Percentiles rank a stretch among this genome's conserved stretches.
These are phyloP conservation scores for Murraya koenigii DNA, from an alignment of 345 rosid species.

Conservation along the genomic window DNA sequence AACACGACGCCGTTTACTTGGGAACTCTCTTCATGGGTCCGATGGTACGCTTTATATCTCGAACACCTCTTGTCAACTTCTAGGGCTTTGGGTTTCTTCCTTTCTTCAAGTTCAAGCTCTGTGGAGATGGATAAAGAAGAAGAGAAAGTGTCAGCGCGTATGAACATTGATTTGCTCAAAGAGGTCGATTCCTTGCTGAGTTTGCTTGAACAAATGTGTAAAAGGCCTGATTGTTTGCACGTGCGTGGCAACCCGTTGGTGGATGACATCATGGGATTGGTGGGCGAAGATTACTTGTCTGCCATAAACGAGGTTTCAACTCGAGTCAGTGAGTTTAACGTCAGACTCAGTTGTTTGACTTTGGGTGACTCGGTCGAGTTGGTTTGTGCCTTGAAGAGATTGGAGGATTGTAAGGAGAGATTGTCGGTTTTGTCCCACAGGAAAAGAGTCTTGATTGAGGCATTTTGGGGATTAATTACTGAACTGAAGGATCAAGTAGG, in stretches of 20 bases:
- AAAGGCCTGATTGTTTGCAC: slow-evolving; percentile 41
- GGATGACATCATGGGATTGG: slow-evolving; percentile 37
- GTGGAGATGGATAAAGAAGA: slow-evolving; percentile 47
- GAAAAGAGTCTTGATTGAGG: slow-evolving; percentile 46
- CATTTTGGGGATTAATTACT: slow-evolving; percentile 44
- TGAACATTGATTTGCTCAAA: slow-evolving; percentile 45
- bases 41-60: slow-evolving; percentile 76
- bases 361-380: slow-evolving; percentile 70
- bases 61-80: slow-evolving; percentile 65
- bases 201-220: slow-evolving; percentile 52
- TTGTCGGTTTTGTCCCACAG: slow-evolving; percentile 27
- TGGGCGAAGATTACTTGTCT: slow-evolving; percentile 57
- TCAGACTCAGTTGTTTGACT: slow-evolving; percentile 45
- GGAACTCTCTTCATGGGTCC: slow-evolving; percentile 85
- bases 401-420: slow-evolving; percentile 52
- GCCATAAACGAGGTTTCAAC: slow-evolving; percentile 45
- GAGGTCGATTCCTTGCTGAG: slow-evolving; percentile 54
- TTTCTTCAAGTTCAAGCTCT: slow-evolving; percentile 51
- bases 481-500: slow-evolving; percentile 42
- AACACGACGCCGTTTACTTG: slow-evolving; percentile 48
- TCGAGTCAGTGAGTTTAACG: slow-evolving; percentile 57
- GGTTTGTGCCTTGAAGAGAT: slow-evolving; percentile 48
- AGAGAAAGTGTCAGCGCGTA: slow-evolving; percentile 45
- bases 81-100: slow-evolving; percentile 61
- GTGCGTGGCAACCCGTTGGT: slow-evolving; percentile 36